phyloP scores from a whole-genome alignment of 2,329 filamentous ascomycete species.

The Annulohypoxylon truncatum region DNA sequence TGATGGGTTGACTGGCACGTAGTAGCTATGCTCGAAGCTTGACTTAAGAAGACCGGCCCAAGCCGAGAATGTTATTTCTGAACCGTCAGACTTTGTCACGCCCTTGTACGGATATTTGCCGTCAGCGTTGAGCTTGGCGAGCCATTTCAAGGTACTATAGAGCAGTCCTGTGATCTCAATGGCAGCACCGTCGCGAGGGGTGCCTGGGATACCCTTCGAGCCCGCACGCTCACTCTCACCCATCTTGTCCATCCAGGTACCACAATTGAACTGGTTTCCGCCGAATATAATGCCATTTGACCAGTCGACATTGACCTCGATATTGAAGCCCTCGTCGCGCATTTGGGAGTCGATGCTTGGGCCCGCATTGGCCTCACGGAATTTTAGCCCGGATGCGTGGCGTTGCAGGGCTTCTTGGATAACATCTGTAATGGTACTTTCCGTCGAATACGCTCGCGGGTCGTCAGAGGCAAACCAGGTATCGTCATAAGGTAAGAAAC shows the following conservation, averaged over 20 bases:
- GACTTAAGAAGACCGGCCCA: constrained; percentile 85
- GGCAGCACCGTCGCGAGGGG: constrained; percentile 94
- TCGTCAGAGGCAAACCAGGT: constrained; percentile 91
- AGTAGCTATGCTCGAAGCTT: constrained; percentile 95
- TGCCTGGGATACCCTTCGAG: constrained; percentile 93
- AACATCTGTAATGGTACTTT: constrained; percentile 86
- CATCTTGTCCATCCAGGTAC: constrained; percentile 99
- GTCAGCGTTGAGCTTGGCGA: constrained; percentile 72
- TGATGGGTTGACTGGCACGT: constrained; percentile 75
- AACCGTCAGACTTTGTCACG: constrained; percentile 73
- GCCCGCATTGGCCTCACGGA: constrained; percentile 94
- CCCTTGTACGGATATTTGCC: constrained; percentile 79
- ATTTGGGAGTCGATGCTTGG: constrained; percentile 91
- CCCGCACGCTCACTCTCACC: constrained; percentile 93
- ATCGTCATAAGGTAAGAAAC: constrained; percentile 95
- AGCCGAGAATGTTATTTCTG: constrained; percentile 73
- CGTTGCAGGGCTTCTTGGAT: constrained; percentile 94
- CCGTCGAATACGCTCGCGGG: constrained; percentile 82
- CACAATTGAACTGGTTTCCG: constrained; percentile 93
- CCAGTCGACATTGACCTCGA: constrained; percentile 93
- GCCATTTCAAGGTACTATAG: constrained; percentile 90
- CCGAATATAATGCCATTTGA: constrained; percentile 90
- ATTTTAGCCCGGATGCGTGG: constrained; percentile 90
- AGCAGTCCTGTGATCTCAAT: constrained; percentile 94
- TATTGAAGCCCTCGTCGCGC: constrained; percentile 90